These are phyloP conservation scores for Crucibulum laeve DNA, from an alignment of 768 basidiomycete species.

Conservation along the genomic window DNA sequence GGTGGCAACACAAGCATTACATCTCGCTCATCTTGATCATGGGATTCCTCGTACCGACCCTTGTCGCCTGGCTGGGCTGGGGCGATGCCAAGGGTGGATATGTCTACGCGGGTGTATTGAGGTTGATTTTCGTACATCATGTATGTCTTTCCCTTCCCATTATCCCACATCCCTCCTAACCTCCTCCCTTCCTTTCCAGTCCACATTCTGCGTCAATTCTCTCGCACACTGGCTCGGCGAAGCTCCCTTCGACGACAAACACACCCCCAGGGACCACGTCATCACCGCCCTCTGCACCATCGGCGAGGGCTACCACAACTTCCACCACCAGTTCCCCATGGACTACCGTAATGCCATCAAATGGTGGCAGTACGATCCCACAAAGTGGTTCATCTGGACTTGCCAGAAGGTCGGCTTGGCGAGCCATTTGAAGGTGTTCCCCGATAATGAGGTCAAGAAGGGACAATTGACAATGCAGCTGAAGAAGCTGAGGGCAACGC, in stretches of 20 bases:
- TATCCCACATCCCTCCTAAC: constrained; percentile 2
- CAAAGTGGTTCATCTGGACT: constrained; percentile 85
- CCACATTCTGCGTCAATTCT: constrained; percentile 96
- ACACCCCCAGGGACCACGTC: constrained; percentile 86
- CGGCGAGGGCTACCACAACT: constrained; percentile 98
- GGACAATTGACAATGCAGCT: constrained; percentile 94
- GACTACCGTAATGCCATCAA: constrained; percentile 96
- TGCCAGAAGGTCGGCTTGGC: constrained; percentile 61
- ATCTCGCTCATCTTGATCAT: constrained; percentile 62
- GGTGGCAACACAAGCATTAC: constrained; percentile 88
- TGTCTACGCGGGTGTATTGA: constrained; percentile 75
- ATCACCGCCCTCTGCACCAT: constrained; percentile 88
- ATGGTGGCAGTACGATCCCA: constrained; percentile 92
- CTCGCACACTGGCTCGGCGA: constrained; percentile 96
- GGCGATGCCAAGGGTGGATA: constrained; percentile 84
- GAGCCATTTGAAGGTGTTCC: constrained; percentile 65
- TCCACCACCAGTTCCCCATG: constrained; percentile 97
- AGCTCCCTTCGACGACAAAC: constrained; percentile 91
- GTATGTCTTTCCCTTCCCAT: constrained; percentile 36
- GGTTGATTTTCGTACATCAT: constrained; percentile 85
- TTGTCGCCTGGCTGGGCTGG: constrained; percentile 79
- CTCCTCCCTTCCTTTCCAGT: constrained; percentile 40
- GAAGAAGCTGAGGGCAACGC: constrained; percentile 76
- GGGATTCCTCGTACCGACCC: constrained; percentile 70
- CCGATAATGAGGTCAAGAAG: constrained; percentile 67